Percentiles rank a stretch among this genome's conserved stretches.
Evolutionary conservation across 345 rosid species (phyloP).

Genomic region (Salix suchowensis): DNA sequence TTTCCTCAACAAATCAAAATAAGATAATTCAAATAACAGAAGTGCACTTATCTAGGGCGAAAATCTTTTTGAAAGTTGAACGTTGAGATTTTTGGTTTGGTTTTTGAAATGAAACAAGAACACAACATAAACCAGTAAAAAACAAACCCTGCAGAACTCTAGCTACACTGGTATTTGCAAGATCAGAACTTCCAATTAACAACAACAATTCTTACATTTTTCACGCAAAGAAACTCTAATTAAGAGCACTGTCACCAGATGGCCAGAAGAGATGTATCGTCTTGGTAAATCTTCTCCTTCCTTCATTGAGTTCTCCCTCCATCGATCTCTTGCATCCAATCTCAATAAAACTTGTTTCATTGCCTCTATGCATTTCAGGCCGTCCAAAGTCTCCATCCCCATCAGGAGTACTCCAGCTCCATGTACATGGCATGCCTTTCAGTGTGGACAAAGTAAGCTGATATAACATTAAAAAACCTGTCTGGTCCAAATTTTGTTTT

Average conservation of each 20-base stretch:
- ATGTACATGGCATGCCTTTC: conserved; percentile 39
- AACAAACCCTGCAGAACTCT: too few species aligned
- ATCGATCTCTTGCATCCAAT: too few species aligned
- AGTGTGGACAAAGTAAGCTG: conserved; percentile 39
- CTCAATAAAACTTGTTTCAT: background rate
- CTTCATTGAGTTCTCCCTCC: background rate
- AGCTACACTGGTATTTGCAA: background rate
- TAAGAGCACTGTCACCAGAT: conserved; percentile 1
- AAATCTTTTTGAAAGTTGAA: background rate
- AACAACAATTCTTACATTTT: background rate
- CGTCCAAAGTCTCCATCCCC: conserved; percentile 23
- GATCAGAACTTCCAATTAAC: too few species aligned
- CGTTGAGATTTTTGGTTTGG: background rate
- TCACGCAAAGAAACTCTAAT: background rate
- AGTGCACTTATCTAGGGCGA: background rate
- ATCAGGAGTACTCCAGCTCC: conserved; percentile 29
- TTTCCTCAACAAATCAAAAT: background rate
- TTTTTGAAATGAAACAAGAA: background rate
- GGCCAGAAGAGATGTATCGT: conserved; percentile 11
- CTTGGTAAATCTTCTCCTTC: conserved; percentile 7
- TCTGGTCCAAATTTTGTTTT: too few species aligned
- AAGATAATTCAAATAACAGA: conserved; percentile 9
- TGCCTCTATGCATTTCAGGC: conserved; percentile 26
- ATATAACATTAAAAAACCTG: too few species aligned
- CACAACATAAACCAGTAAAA: too few species aligned